phyloP scores from a whole-genome alignment of 768 basidiomycete species.

The Hypsizygus marmoreus region DNA sequence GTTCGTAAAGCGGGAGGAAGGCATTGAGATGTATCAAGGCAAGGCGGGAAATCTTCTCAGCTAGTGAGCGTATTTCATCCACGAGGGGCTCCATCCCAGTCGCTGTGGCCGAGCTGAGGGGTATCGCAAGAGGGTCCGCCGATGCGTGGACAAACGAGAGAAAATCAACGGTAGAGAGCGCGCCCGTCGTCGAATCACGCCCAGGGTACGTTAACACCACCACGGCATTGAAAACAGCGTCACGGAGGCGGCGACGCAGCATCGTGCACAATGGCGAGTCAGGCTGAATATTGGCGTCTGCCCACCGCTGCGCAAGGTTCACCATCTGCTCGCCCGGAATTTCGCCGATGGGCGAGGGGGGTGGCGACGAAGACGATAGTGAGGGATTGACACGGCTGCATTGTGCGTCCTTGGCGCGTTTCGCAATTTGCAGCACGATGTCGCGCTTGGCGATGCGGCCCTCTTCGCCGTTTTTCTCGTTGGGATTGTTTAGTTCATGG shows the following conservation, averaged over 20 bases:
- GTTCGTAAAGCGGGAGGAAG: constrained; percentile 77
- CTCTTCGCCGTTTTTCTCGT: constrained; percentile 44
- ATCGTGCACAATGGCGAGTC: constrained; percentile 61
- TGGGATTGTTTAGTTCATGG: constrained; percentile 19
- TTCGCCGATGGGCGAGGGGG: constrained; percentile 28
- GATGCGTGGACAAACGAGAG: constrained; percentile 17
- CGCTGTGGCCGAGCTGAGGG: constrained; percentile 36
- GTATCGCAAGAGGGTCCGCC: constrained; percentile 16
- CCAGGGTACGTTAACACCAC: constrained; percentile 53
- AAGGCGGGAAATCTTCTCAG: constrained; percentile 71
- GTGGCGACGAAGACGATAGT: constrained; percentile 22
- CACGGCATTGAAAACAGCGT: constrained; percentile 63
- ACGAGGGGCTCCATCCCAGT: constrained; percentile 74
- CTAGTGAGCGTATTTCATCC: constrained; percentile 68
- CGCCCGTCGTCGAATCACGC: constrained; percentile 35
- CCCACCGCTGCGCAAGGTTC: constrained; percentile 69
- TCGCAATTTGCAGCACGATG: constrained; percentile 75
- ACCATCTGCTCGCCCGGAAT: constrained; percentile 56
- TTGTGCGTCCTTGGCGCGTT: constrained; percentile 60
- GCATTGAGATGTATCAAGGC: constrained; percentile 75
- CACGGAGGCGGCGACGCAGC: constrained; percentile 63
- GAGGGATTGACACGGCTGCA: constrained; percentile 19
- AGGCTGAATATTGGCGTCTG: constrained; percentile 62
- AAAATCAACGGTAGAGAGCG: constrained; percentile 29
- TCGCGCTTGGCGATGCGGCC: constrained; percentile 62